Percentiles rank a stretch among this genome's conserved stretches.
These are phyloP conservation scores for Angomonas ambiguus DNA, from an alignment of 208 protist species.

Conservation along the genomic window DNA sequence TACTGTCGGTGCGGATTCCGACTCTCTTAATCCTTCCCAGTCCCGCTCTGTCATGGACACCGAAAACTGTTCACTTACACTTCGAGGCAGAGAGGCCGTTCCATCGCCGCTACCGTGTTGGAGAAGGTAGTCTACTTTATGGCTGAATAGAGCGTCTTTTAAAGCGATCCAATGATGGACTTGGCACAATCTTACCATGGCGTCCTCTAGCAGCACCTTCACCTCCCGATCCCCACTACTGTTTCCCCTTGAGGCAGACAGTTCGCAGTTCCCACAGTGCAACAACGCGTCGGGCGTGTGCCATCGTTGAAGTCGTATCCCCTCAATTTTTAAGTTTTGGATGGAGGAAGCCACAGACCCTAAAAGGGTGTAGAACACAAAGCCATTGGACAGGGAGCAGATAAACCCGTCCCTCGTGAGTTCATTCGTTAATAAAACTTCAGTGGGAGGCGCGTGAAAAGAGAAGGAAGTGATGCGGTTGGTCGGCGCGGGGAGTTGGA, in stretches of 20 bases:
- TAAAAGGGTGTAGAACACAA: not conserved
- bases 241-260: not conserved
- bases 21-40: not conserved
- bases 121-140: not conserved
- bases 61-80: conserved; percentile 3
- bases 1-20: not conserved
- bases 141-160: not conserved
- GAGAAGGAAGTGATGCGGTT: not conserved
- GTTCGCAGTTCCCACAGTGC: not conserved
- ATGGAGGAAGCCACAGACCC: not conserved
- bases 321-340: not conserved
- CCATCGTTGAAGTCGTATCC: not conserved
- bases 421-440: not conserved
- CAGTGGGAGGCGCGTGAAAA: not conserved
- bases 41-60: not conserved
- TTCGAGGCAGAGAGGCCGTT: not conserved
- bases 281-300: not conserved
- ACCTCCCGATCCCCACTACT: not conserved
- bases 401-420: not conserved
- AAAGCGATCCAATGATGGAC: not conserved
- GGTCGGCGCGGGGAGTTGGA: not conserved
- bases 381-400: not conserved
- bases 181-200: not conserved
- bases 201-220: not conserved
- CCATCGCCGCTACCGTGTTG: not conserved